Evolutionary conservation across 495 filamentous ascomycete species (phyloP), one percentile per base, ranked within the genome.

Genomic region (Chaetomium tenue): DNA sequence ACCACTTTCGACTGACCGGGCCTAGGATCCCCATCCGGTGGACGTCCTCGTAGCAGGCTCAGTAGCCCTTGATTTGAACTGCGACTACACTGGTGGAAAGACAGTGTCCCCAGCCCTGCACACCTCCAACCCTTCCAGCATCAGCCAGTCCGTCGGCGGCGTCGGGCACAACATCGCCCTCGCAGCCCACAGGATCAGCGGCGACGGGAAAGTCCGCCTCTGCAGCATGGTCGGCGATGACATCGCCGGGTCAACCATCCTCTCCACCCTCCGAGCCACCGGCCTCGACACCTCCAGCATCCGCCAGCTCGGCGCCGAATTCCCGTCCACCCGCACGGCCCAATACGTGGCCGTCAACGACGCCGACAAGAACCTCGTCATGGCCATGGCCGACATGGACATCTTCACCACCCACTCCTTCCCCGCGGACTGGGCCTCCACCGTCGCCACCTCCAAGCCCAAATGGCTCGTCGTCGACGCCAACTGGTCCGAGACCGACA

Each of bases 371-470:
- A 87, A 92, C 62, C 83, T 98, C 12, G 80, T 90, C 3, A 71
- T 96, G 51, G 93, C 91, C 58, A 95, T 97, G 89, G 91, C 94
- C 20, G 94, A 98, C 72, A 97, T 98, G 91, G 80, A 78, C 57
- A 94, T 98, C 71, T 81, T 97, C 64, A 86, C 91, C 58, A 74
- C 66, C 7, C 74, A 80, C 47, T 75, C 73, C 5, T 81, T 80
- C 69, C 73, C 80, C 0, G 70, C 64, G 65, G 83, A 76, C 70
- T 91, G 88, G 88, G 82, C 84, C 50, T 82, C 84, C 9, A 74
- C 86, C 33, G 72, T 91, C 12, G 69, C 75, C 23, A 75, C 72
- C 15, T 76, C 81, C 12, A 82, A 81, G 58, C 89, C 91, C 3
- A 85, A 85, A 65, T 91, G 88, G 87, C 78, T 92, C 53, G 85